Evolutionary conservation across 306 rosid species (phyloP), one percentile per base, ranked within the genome.

Genomic region (Luffa acutangula): DNA sequence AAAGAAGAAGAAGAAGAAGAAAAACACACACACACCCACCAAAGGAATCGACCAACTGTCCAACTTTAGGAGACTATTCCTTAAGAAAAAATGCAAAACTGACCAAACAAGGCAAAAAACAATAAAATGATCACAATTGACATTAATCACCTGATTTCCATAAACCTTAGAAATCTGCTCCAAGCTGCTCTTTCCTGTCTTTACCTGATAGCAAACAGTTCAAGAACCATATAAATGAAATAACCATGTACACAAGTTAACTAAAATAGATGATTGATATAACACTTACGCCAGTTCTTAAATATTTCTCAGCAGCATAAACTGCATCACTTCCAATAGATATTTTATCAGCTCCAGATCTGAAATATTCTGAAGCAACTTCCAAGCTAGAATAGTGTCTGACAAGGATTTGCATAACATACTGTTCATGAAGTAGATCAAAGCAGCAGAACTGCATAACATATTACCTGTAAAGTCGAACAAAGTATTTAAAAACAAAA

Each of bases 281-380:
- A 77, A 70, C 53, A 76, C 92, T 73, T 91, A 95, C 99, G 79
- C 97, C 96, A 25, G 97, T 91, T 86, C 78, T 93, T 80, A 91
- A 18, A 88, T 90, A 91, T 84, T 95, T 93, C 85, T 95, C 97
- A 9, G 99, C 97, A 81, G 99, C 96, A 90, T 91, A 95, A 69
- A 93, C 97, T 34, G 97, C 99, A 83, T 95, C 97, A 72, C 99
- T 95, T 84, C 99, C 99, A 37, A 95, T 93, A 41, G 97, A 95
- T 80, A 95, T 95, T 87, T 95, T 95, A 83, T 95, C 99, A 69
- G 99, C 99, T 34, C 99, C 99, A 59, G 97, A 93, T 86, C 99
- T 91, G 82, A 95, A 95, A 85, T 93, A 95, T 86, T 95, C 99
- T 43, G 97, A 89, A 79, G 97, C 99, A 87, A 95, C 99, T 86